Conservation (phyloP, 2,329 filamentous ascomycete species). For the Rosellinia necatrix region DNA sequence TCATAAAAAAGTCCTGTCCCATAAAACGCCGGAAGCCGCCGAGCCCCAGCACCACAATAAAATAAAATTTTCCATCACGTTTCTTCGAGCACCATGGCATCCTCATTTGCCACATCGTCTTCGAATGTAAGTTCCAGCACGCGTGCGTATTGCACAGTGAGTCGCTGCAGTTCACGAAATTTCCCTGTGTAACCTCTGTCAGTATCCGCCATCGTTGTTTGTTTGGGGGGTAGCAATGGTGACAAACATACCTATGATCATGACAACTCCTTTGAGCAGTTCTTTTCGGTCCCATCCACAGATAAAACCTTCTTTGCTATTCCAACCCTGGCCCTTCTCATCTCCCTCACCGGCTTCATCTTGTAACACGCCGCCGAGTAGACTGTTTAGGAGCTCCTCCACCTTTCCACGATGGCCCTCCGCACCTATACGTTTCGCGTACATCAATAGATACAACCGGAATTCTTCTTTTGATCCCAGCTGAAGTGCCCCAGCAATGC, state of each 20-base stretch:
- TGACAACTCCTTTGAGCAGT: constrained; percentile 84
- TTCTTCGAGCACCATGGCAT: constrained; percentile 43
- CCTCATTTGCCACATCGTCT: constrained; percentile 48
- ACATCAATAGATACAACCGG: constrained; percentile 94
- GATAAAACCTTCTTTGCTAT: constrained; percentile 69
- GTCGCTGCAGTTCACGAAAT: constrained; percentile 89
- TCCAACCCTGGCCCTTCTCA: constrained; percentile 63
- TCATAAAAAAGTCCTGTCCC: background rate
- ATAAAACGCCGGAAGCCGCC: constrained; percentile 23
- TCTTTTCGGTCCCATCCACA: constrained; percentile 92
- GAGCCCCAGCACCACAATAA: constrained; percentile 6
- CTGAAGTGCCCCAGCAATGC: constrained; percentile 85
- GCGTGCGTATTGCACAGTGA: constrained; percentile 93
- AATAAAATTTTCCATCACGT: constrained; percentile 20
- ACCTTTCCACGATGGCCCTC: constrained; percentile 88
- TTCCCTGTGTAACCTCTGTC: constrained; percentile 66
- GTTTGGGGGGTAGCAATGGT: constrained; percentile 4
- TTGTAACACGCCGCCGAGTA: constrained; percentile 73
- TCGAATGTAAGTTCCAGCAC: constrained; percentile 68
- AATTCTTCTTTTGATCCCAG: constrained; percentile 91
- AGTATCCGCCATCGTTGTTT: constrained; percentile 34
- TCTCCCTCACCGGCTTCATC: constrained; percentile 55
- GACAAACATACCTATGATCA: constrained; percentile 79
- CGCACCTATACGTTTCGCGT: constrained; percentile 90
- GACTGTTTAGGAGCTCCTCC: constrained; percentile 82